Base-by-base conservation (phyloP, 257 asterid species). In the Osmanthus fragrans region DNA sequence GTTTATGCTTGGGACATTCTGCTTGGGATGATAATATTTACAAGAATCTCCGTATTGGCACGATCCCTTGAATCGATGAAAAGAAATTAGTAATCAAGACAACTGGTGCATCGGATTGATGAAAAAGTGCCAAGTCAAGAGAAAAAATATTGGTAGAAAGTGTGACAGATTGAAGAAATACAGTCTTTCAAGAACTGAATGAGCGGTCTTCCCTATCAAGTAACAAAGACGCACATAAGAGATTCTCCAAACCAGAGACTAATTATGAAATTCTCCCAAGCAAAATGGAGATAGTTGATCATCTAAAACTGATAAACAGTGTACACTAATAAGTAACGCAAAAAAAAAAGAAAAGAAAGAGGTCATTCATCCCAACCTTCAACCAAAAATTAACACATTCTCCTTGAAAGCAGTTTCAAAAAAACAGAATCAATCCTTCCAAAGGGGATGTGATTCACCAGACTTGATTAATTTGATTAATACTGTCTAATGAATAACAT, bases 1-100 rank as follows among this genome's bases (percentile, higher is more conserved):
- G 70, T 69, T 84, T 70, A 73, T 37, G 39, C 72, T 80, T 40
- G 74, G 86, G 64, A 66, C 42, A 71, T 84, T 86, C 77, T 83
- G 88, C 86, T 82, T 86, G 54, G 99, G 99, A 85, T 95, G 99
- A 86, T 89, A 88, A 81, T 89, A 91, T 86, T 85, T 91, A 87
- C 98, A 95, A 71, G 88, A 86, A 80, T 93, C 93, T 73, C 98
- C 94, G 77, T 90, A 87, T 54, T 80, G 93, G 88, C 99, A 95
- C n/a, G 88, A 87, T 13, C 99, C 97, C 99, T 95, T 68, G 2
- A 69, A 79, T 37, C 71, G 19, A 80, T 67, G 8, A 30, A 15
- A 40, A 60, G 2, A 42, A 18, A n/a, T 72, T n/a, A 72, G 47
- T 36, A 65, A 78, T 21, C 75, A 75, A 76, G 32, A 76, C 47